Evolutionary conservation across 2,329 filamentous ascomycete species (phyloP).

Genomic region (Colletotrichum orchidophilum): DNA sequence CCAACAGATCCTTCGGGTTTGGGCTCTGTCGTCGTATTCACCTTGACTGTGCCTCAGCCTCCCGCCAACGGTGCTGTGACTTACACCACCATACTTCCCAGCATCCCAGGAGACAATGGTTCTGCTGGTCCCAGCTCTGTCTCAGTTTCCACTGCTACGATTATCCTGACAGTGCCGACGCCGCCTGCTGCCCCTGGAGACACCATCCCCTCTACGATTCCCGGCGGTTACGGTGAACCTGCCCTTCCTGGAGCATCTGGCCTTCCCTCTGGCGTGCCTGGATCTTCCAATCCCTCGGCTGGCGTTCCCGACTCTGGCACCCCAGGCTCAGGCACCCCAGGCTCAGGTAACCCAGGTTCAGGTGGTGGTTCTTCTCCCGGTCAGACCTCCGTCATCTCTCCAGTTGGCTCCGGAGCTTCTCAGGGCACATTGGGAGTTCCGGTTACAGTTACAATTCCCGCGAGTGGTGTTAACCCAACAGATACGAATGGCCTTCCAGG

Average conservation of each 20-base stretch:
- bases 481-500: neutral
- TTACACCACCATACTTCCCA: neutral
- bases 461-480: neutral
- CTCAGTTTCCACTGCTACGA: constrained; percentile 7
- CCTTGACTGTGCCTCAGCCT: constrained; percentile 21
- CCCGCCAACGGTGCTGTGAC: neutral
- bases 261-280: too few relatives aligned
- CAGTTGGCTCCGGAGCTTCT: neutral
- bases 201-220: neutral
- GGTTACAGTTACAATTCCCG: neutral
- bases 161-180: neutral
- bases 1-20: constrained; percentile 38
- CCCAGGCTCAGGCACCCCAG: neutral
- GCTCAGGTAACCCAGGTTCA: neutral
- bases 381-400: neutral
- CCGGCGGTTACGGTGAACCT: constrained; percentile 18
- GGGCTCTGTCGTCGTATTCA: constrained; percentile 37
- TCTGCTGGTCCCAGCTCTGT: neutral
- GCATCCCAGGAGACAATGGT: neutral
- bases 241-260: neutral
- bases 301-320: neutral
- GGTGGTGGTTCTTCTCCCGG: neutral
- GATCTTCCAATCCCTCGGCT: neutral
- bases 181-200: neutral
- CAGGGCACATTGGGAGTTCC: neutral